These are phyloP conservation scores for Talaromyces piceae DNA, from an alignment of 2,329 filamentous ascomycete species.

Conservation along the genomic window DNA sequence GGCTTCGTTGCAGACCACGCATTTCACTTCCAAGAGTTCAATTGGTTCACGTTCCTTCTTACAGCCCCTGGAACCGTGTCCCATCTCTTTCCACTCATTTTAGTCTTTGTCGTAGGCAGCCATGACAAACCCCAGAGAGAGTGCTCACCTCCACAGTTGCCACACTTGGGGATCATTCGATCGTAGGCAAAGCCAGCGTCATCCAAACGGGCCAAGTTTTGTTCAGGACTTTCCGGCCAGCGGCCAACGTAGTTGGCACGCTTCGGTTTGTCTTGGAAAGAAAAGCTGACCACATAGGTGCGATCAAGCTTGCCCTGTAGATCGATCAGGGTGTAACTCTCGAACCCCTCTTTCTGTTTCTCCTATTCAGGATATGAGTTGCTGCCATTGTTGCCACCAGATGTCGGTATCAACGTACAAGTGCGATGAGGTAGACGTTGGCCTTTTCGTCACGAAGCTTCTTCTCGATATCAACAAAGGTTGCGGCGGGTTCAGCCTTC, in stretches of 20 bases:
- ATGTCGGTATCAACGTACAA: slow-evolving; percentile 25
- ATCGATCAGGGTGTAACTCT: slow-evolving; percentile 45
- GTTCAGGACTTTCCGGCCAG: slow-evolving; percentile 44
- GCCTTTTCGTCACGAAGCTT: slow-evolving; percentile 43
- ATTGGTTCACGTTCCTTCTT: slow-evolving; percentile 36
- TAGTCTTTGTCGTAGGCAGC: neutral
- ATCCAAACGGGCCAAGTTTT: slow-evolving; percentile 45
- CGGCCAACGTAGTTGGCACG: slow-evolving; percentile 39
- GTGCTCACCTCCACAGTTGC: slow-evolving; percentile 42
- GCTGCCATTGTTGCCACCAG: neutral
- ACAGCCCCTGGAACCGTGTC: slow-evolving; percentile 43
- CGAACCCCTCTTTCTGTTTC: slow-evolving; percentile 34
- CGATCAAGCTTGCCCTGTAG: slow-evolving; percentile 46
- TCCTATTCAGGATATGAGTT: slow-evolving; percentile 23
- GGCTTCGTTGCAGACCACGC: slow-evolving; percentile 41
- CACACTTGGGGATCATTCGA: slow-evolving; percentile 43
- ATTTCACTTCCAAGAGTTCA: slow-evolving; percentile 41
- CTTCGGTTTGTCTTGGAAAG: slow-evolving; percentile 39
- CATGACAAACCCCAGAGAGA: neutral
- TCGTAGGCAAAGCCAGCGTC: slow-evolving; percentile 47
- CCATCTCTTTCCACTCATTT: slow-evolving; percentile 32
- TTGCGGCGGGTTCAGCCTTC: slow-evolving; percentile 40
- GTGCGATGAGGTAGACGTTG: slow-evolving; percentile 46
- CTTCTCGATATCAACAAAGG: slow-evolving; percentile 43
- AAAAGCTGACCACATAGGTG: slow-evolving; percentile 45